phyloP scores from a whole-genome alignment of 352 stramenopile species.

The Globisporangium middletonii region DNA sequence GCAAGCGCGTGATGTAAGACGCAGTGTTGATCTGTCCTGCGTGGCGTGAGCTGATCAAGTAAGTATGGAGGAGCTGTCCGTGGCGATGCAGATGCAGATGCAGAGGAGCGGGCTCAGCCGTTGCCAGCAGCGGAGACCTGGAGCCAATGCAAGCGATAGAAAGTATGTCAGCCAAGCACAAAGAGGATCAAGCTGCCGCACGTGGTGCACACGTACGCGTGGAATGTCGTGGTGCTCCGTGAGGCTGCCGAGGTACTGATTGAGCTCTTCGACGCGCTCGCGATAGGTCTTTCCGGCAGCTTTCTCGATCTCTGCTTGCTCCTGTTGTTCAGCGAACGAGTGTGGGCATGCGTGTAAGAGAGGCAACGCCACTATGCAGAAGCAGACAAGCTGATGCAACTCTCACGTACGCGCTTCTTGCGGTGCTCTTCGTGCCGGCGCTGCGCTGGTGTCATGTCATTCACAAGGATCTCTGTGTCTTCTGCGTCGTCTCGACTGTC shows the following conservation, averaged over 20 bases:
- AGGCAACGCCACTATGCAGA: background rate
- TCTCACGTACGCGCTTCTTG: conserved; percentile 62
- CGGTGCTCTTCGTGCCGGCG: conserved; percentile 71
- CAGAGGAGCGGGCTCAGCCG: conserved; percentile 39
- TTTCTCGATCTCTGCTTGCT: conserved; percentile 85
- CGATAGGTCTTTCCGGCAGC: conserved; percentile 84
- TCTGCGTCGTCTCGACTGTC: conserved; percentile 6
- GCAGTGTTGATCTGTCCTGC: background rate
- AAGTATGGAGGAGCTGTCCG: background rate
- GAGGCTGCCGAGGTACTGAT: conserved; percentile 92
- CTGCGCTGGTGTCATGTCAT: conserved; percentile 69
- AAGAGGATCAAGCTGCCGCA: background rate
- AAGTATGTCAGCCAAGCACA: background rate
- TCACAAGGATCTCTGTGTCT: conserved; percentile 21
- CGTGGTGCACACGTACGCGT: conserved; percentile 50
- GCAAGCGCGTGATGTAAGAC: background rate
- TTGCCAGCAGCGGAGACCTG: conserved; percentile 88
- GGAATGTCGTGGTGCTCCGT: conserved; percentile 99
- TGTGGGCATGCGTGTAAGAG: conserved; percentile 2
- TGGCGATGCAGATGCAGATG: background rate
- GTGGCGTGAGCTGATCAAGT: background rate
- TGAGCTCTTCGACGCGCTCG: conserved; percentile 95
- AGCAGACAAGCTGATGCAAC: background rate
- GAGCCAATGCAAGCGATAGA: background rate
- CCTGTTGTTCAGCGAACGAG: conserved; percentile 23